phyloP scores from a whole-genome alignment of 768 basidiomycete genomes.

The Saitozyma sp. region DNA sequence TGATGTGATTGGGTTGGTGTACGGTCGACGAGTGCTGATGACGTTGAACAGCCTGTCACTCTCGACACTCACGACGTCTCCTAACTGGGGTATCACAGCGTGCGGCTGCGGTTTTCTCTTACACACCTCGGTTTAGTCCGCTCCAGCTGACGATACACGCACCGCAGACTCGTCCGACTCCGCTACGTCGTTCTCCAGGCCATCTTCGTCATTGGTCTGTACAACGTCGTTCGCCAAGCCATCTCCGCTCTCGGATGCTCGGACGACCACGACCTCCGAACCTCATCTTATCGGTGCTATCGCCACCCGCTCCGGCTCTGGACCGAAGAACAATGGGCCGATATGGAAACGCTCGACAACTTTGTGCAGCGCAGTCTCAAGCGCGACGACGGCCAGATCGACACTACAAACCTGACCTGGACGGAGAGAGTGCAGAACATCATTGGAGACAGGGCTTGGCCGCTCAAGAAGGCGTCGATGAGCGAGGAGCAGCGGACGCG shows the following conservation, averaged over 20 bases:
- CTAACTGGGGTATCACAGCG: conserved; percentile 24
- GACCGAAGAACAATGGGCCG: conserved; percentile 27
- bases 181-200: conserved; percentile 27
- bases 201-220: conserved; percentile 30
- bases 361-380: not conserved
- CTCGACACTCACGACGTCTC: conserved; percentile 21
- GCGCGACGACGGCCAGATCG: conserved; percentile 5
- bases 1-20: not conserved
- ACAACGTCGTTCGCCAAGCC: conserved; percentile 32
- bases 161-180: conserved; percentile 16
- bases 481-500: not conserved
- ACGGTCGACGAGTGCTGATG: conserved; percentile 3
- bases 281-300: conserved; percentile 17
- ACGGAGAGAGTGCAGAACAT: conserved; percentile 9
- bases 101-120: conserved; percentile 6
- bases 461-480: not conserved
- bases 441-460: conserved; percentile 24
- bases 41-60: not conserved
- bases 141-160: not conserved
- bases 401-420: not conserved
- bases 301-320: conserved; percentile 32
- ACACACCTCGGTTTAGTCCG: conserved; percentile 1
- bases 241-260: conserved; percentile 12
- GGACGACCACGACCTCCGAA: conserved; percentile 7
- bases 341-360: too few relatives aligned